Base-by-base conservation (phyloP, 441 rosid species). In the Populus hybrid region DNA sequence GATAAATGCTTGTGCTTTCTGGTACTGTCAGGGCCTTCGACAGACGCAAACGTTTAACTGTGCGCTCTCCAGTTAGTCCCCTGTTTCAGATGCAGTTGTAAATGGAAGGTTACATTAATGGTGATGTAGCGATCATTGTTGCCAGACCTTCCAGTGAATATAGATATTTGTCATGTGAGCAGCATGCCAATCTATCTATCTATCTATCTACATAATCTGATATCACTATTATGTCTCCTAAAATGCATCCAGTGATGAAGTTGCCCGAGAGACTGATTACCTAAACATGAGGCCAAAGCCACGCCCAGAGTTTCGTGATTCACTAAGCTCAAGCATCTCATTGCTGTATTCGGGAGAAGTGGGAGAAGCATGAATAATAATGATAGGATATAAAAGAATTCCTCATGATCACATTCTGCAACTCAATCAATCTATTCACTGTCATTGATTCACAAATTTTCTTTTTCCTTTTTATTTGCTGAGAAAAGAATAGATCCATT, bases 11-110 rank as follows among this genome's bases (percentile, higher is more conserved):
- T 36, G 98, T 97, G 7, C 79, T 92, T 42, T 95, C 98, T 46
- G 99, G 99, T 0, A 94, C 88, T 0, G 98, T 97, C 76, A 97
- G 90, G 35, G 98, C 99, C 88, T 89, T 97, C 12, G 98, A 94
- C 72, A 97, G 78, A 69, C 98, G 89, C 82, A 96, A 82, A 24
- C 94, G 84, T 76, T 88, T 94, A 46, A 96, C 99, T 18, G 99
- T 96, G 68, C 98, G 89, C 85, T 96, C 98, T 75, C 97, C 98
- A 34, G 94, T 86, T 63, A 89, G 84, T 78, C 94, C 91, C 89
- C 99, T 96, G 85, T 79, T 77, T 68, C 79, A 81, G 46, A 69
- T 16, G 63, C 73, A 75, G 53, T 53, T 38, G 46, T 42, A 72
- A 65, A 42, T 65, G 18, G 36, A 72, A 67, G 68, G n/a, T 32